A percentile compares a stretch with the other conserved stretches of the same genome.
Evolutionary conservation across 805 yeast genomes (phyloP).

Genomic region (Sungouiozyma ichnusensis): DNA sequence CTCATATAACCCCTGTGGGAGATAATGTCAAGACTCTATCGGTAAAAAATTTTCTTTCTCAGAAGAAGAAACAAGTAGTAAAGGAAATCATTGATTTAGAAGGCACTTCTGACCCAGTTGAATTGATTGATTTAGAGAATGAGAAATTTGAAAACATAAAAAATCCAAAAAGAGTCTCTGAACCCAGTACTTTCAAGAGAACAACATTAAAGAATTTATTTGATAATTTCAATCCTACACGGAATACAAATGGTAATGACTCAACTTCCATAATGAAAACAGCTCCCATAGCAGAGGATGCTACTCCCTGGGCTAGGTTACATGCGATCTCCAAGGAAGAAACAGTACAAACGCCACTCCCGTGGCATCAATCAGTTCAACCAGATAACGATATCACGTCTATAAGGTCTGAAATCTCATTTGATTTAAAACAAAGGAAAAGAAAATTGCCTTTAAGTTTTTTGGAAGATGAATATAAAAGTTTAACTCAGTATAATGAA

Average conservation of each 20-base stretch:
- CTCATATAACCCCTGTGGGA: conserved; percentile 6
- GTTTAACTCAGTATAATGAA: conserved; percentile 7
- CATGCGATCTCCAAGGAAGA: conserved; percentile 13
- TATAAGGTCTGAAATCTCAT: background rate
- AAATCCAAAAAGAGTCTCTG: conserved; percentile 6
- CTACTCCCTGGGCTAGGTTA: conserved; percentile 7
- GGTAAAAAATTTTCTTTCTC: conserved; percentile 14
- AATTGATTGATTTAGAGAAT: conserved; percentile 2
- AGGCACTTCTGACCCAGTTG: background rate
- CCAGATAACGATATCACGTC: conserved; percentile 5
- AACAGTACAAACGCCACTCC: conserved; percentile 14
- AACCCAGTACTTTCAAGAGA: conserved; percentile 14
- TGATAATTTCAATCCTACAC: conserved; percentile 6
- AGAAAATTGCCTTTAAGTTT: conserved; percentile 1
- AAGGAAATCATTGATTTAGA: conserved; percentile 4
- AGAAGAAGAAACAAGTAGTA: conserved; percentile 3
- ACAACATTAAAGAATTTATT: conserved; percentile 19
- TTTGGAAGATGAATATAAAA: conserved; percentile 10
- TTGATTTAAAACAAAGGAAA: background rate
- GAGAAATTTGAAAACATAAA: conserved; percentile 3
- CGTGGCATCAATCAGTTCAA: conserved; percentile 9
- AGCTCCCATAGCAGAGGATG: background rate
- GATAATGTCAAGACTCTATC: conserved; percentile 7
- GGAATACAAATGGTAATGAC: background rate
- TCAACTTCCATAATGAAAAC: background rate